Base-by-base conservation (phyloP, 2,329 filamentous ascomycete genomes). In the Ilyonectria destructans region DNA sequence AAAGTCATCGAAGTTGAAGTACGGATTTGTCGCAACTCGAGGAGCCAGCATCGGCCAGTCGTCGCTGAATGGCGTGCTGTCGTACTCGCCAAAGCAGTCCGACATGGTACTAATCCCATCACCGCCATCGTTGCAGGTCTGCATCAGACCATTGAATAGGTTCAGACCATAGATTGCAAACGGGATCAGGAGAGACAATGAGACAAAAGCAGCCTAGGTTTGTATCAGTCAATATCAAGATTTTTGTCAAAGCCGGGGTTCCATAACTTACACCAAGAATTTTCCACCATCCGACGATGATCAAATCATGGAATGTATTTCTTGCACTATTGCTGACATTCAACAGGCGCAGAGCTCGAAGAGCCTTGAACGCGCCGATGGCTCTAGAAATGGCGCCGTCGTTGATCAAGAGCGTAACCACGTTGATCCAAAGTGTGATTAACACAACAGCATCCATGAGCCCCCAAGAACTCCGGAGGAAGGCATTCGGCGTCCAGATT, bases 121-220 rank as follows among this genome's bases (percentile, higher is more conserved):
- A 21, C 88, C 85, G 26, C 81, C 78, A 26, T 82, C 84, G 77
- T 98, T 99, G 85, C 96, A 99, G 23, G 83, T 76, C 59, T 92
- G 83, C 83, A 98, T 87, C 77, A 93, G 86, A 6, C 95, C 96
- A 70, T 92, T 93, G 83, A 99, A 99, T 2, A 99, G 86, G 74
- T 97, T 99, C 63, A 98, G 81, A 1, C 95, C 96, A 72, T 98
- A 98, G 43, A 99, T 96, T 71, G 96, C 96, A 79, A 99, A 99
- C 0, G 96, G 96, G 66, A 99, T 95, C 65, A 99, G 85, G 78
- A 99, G 89, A 73, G 96, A 97, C 74, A 99, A 86, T 4, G 96
- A 98, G 58, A 99, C 96, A 68, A 98, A 95, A 1, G 95, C 94
- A 71, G 96, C 93, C 86, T 85, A 49, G 40, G 6, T 33, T 15